Evolutionary conservation across 768 basidiomycete species (phyloP), one percentile per base, ranked within the genome.

Genomic region (Serendipita sp.): DNA sequence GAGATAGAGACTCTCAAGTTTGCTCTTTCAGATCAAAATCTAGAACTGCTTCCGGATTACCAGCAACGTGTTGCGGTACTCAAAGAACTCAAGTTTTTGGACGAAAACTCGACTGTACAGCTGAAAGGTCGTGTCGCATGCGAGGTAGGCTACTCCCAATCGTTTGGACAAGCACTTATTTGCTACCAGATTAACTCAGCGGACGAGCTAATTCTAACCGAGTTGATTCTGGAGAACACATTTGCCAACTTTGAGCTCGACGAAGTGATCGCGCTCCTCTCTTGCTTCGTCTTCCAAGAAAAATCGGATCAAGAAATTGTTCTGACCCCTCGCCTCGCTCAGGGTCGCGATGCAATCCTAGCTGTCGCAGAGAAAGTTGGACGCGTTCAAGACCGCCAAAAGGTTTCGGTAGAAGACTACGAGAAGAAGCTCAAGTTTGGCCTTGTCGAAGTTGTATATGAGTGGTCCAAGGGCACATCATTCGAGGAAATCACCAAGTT

Each of bases 381-480:
- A 48, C 74, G 81, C 11, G 80, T 88, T n/a, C 95, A 98, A 70
- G 84, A 90, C 66, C 72, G 73, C 16, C 81, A 89, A 71, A 86
- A 85, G 69, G 90, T 97, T 0, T 77, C 83, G 58, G 82, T 80
- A 30, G 88, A 88, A 67, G 89, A 84, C 63, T 90, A 88, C 70
- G 82, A 84, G 61, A 80, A 82, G 51, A 82, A 77, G 63, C 81
- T 94, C 67, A 97, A 96, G 72, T 87, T 88, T 65, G 96, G 96
- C 4, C 75, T 99, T 24, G 82, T 90, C 7, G 95, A 99, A 70
- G 96, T 95, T 1, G 96, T 97, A 4, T 97, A 98, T 70, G 96
- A 98, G 72, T 99, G 96, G 96, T 94, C 96, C 0, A 91, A 88
- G 72, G 96, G 96, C 61, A 97, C 95, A 95, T 90, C 96, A 0